Evolutionary conservation across 2,329 filamentous ascomycete species (phyloP), one percentile per base, ranked within the genome.

Genomic region (Ophiocordyceps robertsii): DNA sequence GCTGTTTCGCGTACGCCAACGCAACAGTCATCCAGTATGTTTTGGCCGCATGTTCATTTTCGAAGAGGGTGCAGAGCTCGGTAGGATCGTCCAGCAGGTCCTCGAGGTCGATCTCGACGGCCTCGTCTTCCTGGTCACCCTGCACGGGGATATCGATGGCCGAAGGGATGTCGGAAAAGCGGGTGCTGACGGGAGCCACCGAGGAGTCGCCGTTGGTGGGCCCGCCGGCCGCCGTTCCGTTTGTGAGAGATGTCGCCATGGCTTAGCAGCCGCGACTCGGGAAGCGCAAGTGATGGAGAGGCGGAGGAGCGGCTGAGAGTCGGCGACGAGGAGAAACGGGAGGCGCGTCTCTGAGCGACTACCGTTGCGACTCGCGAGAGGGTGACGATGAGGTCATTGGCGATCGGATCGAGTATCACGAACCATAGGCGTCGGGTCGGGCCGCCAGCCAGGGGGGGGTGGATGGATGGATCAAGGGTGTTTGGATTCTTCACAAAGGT

Each of bases 21-120:
- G 93, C 85, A 51, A 96, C 92, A n/a, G 87, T 90, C 72, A 98
- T 90, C 93, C 93, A 98, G 53, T 93, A 93, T 41, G 82, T 86
- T 55, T 90, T 88, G 32, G 86, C 83, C 14, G 88, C 89, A 56
- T 82, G 80, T 62, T 98, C 93, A 56, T 92, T 94, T 66, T 98
- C 90, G 49, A 98, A 79, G 40, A 98, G 74, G 29, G 86, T 92
- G 62, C 92, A 98, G 6, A 98, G 75, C 66, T 98, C 92, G 38
- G 85, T 95, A 17, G 87, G 86, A 58, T 96, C 92, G 60, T 96
- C 92, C 46, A 89, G 77, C 33, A 95, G 79, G 50, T 90, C 86
- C 58, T 89, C 83, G 42, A 96, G 77, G 58, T 93, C 86, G 55
- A 98, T 86, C 66, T 96, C 92, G 61, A 98, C 92, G 42, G 76